Evolutionary conservation across 2,329 filamentous ascomycete genomes (phyloP).

Genomic region (Xylogone sp.): DNA sequence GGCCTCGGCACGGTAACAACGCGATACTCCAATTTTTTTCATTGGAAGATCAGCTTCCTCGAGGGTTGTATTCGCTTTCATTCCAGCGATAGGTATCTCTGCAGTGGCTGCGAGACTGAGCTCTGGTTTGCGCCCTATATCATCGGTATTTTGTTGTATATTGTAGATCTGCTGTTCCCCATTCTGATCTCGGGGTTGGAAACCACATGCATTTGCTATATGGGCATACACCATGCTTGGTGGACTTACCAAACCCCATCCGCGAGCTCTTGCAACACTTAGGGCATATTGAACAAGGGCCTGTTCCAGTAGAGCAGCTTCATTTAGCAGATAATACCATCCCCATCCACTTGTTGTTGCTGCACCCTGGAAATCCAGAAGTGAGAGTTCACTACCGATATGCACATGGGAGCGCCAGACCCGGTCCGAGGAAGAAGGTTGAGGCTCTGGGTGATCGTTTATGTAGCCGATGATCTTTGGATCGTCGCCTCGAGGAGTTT

Average conservation of each 20-base stretch:
- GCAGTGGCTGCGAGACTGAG: constrained; percentile 82
- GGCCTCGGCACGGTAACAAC: constrained; percentile 95
- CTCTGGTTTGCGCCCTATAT: constrained; percentile 61
- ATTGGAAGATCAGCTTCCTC: constrained; percentile 64
- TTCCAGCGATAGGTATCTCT: constrained; percentile 89
- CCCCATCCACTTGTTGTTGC: constrained; percentile 89
- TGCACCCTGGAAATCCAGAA: constrained; percentile 86
- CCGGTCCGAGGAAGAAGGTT: constrained; percentile 28
- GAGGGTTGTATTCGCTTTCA: constrained; percentile 74
- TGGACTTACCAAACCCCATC: constrained; percentile 78
- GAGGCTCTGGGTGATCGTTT: constrained; percentile 60
- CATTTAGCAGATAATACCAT: constrained; percentile 94
- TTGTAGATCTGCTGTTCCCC: constrained; percentile 91
- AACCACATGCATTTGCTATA: constrained; percentile 87
- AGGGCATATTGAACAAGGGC: constrained; percentile 87
- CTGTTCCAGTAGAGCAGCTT: constrained; percentile 90
- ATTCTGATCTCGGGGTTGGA: constrained; percentile 85
- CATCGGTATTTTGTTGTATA: constrained; percentile 63
- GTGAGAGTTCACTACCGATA: constrained; percentile 78
- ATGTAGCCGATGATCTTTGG: constrained; percentile 70
- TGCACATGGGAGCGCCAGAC: constrained; percentile 74
- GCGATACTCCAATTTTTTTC: constrained; percentile 77
- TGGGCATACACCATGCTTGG: constrained; percentile 90
- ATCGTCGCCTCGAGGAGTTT: constrained; percentile 69
- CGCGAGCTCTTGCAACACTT: constrained; percentile 63